Evolutionary conservation across 805 yeast genomes (phyloP).

Genomic region (Teunomyces lycoperdinae): DNA sequence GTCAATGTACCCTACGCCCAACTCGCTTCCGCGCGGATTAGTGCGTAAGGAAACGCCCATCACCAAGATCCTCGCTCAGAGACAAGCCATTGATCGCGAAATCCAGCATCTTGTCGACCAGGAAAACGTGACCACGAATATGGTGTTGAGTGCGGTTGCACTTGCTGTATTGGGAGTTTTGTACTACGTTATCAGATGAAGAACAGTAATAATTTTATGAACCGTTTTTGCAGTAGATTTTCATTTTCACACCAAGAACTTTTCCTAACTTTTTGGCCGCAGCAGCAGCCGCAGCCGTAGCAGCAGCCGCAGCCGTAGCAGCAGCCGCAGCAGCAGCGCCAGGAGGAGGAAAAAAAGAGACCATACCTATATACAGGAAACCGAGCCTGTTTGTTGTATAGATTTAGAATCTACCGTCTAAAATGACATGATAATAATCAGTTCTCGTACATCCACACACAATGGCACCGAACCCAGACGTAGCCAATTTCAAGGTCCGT

Average conservation of each 20-base stretch:
- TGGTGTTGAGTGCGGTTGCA: constrained; percentile 1
- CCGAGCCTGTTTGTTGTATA: no score
- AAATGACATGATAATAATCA: background rate
- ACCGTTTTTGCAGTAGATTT: no score
- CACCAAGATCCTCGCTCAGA: constrained; percentile 7
- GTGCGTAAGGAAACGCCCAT: constrained; percentile 15
- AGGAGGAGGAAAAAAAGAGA: no score
- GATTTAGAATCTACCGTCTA: background rate
- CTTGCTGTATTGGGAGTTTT: background rate
- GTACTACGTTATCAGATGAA: background rate
- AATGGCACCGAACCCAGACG: background rate
- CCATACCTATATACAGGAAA: no score
- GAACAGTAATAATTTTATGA: no score
- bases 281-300: no score
- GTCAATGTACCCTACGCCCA: constrained; percentile 56
- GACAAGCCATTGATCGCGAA: constrained; percentile 9
- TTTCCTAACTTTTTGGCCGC: no score
- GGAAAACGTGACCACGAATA: constrained; percentile 6
- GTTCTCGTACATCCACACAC: background rate
- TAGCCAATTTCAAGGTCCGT: constrained; percentile 17
- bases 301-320: no score
- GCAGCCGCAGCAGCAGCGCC: no score
- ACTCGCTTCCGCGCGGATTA: constrained; percentile 50
- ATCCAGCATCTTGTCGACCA: constrained; percentile 8
- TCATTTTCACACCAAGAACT: no score